phyloP scores from a whole-genome alignment of 257 asterid species.

The Osmanthus fragrans region DNA sequence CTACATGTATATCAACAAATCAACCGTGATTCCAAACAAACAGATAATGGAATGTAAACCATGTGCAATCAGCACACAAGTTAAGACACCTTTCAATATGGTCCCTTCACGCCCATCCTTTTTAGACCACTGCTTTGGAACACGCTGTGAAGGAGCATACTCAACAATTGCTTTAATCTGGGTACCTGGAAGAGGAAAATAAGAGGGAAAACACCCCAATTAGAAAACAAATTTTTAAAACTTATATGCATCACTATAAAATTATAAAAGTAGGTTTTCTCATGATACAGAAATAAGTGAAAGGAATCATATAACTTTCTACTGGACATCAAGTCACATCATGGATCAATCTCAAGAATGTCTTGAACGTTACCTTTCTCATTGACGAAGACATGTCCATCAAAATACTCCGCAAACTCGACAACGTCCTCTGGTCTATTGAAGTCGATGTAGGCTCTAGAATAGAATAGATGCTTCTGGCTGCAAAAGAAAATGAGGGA shows the following conservation, averaged over 20 bases:
- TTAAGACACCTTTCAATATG: conserved; percentile 69
- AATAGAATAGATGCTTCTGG: conserved; percentile 60
- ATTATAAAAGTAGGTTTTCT: not conserved
- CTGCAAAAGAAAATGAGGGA: conserved; percentile 52
- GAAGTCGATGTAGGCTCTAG: conserved; percentile 86
- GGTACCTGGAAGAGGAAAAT: conserved; percentile 58
- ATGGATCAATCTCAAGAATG: conserved; percentile 18
- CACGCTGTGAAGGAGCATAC: conserved; percentile 98
- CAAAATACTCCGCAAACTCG: conserved; percentile 90
- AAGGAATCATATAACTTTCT: not conserved
- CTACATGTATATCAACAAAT: conserved; percentile 4
- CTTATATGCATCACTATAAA: not conserved
- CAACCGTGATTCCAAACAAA: conserved; percentile 23
- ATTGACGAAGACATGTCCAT: conserved; percentile 90
- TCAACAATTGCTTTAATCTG: conserved; percentile 86
- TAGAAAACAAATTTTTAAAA: not conserved
- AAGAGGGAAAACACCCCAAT: not conserved
- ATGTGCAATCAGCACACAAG: conserved; percentile 23
- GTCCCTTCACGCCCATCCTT: conserved; percentile 98
- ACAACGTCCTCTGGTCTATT: conserved; percentile 79
- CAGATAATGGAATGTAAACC: conserved; percentile 25
- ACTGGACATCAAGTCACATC: not conserved
- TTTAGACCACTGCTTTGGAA: conserved; percentile 84
- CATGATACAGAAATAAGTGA: not conserved
- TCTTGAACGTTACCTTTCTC: conserved; percentile 72